These are phyloP conservation scores for Gamsiella multidivaricata DNA, from an alignment of 192 early-diverging fungal species.

Conservation along the genomic window DNA sequence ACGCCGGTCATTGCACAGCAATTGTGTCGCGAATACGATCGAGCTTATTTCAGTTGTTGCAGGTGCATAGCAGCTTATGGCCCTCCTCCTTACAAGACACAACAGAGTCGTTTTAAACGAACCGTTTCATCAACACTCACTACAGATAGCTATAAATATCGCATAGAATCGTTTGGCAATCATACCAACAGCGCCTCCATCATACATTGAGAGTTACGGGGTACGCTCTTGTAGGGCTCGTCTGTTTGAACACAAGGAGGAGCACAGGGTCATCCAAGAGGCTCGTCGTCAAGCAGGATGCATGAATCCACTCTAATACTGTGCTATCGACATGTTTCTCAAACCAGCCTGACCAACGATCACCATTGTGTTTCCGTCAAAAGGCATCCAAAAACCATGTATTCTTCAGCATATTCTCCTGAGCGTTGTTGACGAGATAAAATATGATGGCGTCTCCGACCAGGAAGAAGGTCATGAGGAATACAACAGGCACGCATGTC, in stretches of 20 bases:
- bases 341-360: not conserved
- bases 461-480: slow-evolving; percentile 63
- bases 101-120: slow-evolving; percentile 7
- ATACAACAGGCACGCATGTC: slow-evolving; percentile 69
- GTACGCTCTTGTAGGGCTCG: slow-evolving; percentile 62
- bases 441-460: slow-evolving; percentile 59
- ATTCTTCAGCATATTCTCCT: slow-evolving; percentile 60
- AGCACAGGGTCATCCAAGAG: too few species aligned
- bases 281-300: too few species aligned
- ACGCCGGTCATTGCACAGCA: too few species aligned
- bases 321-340: not conserved
- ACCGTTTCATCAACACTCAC: too few species aligned
- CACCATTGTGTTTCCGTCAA: not conserved
- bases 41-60: too few species aligned
- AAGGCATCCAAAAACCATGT: slow-evolving; percentile 17
- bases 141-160: too few species aligned
- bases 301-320: not conserved
- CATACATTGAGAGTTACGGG: slow-evolving; percentile 66
- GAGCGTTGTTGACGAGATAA: slow-evolving; percentile 61
- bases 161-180: too few species aligned
- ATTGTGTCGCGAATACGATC: too few species aligned
- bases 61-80: too few species aligned
- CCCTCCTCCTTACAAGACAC: slow-evolving; percentile 51
- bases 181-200: not conserved
- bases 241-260: slow-evolving; percentile 24